Evolutionary conservation across 495 filamentous ascomycete species (phyloP).

Genomic region (Rusavskia elegans): DNA sequence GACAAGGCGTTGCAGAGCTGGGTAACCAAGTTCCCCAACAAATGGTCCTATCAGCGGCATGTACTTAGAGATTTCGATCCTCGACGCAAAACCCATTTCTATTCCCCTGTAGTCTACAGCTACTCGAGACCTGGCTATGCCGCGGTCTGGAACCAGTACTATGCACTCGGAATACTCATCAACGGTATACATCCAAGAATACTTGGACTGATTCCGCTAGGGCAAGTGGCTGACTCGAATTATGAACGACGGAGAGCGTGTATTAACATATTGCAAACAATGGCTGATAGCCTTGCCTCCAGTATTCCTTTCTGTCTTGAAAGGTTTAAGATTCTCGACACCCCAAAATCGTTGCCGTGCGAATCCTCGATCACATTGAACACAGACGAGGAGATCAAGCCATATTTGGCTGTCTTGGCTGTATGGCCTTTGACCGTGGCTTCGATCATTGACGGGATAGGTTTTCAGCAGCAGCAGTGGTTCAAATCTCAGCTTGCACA

Average conservation of each 20-base stretch:
- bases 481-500: neutral
- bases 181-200: neutral
- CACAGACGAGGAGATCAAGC: neutral
- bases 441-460: neutral
- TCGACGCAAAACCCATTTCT: neutral
- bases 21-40: neutral
- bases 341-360: neutral
- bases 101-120: neutral
- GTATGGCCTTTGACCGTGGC: neutral
- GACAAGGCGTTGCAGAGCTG: neutral
- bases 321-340: neutral
- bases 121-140: neutral
- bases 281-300: neutral
- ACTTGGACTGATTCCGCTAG: neutral
- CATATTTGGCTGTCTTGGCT: neutral
- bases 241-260: neutral
- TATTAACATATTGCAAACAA: neutral
- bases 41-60: neutral
- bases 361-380: neutral
- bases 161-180: neutral
- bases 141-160: neutral
- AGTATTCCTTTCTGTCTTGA: neutral
- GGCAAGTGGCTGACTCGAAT: neutral
- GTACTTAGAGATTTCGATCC: neutral
- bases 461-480: neutral